Evolutionary conservation across 176 grass and related monocot species (phyloP), one percentile per base, ranked within the genome.

Genomic region (Aegilops sharonensis): DNA sequence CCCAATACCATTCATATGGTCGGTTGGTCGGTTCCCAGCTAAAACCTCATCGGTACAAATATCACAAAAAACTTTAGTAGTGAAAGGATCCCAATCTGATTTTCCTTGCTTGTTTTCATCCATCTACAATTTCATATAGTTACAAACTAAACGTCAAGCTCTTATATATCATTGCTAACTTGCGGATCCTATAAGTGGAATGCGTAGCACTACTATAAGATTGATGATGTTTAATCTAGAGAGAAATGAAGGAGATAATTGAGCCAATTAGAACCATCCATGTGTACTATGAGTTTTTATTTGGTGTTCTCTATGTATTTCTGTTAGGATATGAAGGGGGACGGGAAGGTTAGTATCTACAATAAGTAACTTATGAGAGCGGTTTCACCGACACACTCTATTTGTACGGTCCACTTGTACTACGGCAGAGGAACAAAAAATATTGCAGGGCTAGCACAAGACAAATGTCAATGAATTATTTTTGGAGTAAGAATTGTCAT

Each of bases 1-100:
- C 43, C 43, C 43, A 31, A 52, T 75, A 50, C 25, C 25, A 75
- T 31, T 75, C 72, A 75, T 52, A 75, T 52, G 43, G 24, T 52
- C 25, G 3, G 25, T 75, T 52, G 72, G 72, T 75, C 72, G 43
- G 31, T 75, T 50, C 52, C 72, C 43, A 50, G 72, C 25, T 75
- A 52, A 52, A 75, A 75, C 72, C 72, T 75, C 72, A 52, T 18
- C 8, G 45, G 24, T 47, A 52, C 70, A 73, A 73, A 73, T 45
- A 14, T 73, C 70, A 45, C 70, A 73, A 45, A 73, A 45, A 25
- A 73, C 72, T 75, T 75, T 75, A 31, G 72, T 75, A 20, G 43
- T 4, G 17, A 52, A 75, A 11, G 43, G 1, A 75, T 75, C 8
- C 72, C 43, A 75, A 52, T 52, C 14, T 52, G 72, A 3, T 75